These are phyloP conservation scores for Pyrenula aspistea DNA, from an alignment of 495 filamentous ascomycete genomes.

Conservation along the genomic window DNA sequence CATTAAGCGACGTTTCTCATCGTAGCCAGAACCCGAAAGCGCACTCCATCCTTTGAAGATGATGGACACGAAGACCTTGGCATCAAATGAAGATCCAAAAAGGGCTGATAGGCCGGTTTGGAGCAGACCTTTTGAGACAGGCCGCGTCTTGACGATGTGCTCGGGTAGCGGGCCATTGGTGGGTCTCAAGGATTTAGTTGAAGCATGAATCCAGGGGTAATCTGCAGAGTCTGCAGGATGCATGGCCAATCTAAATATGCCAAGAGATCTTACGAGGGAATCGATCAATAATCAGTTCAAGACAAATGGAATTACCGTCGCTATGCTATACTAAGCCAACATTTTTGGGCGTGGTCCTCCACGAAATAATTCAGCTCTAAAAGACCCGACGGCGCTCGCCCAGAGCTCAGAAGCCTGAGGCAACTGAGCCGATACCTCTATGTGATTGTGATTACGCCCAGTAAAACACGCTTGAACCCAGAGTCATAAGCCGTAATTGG, in stretches of 20 bases:
- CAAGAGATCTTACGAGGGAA: too few relatives aligned
- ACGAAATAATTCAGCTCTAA: neutral
- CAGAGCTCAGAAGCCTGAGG: neutral
- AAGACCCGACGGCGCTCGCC: neutral
- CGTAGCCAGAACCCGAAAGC: too few relatives aligned
- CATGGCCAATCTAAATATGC: too few relatives aligned
- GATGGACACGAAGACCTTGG: too few relatives aligned
- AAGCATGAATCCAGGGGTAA: neutral
- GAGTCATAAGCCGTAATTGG: neutral
- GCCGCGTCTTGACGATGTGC: neutral
- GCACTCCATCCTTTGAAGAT: too few relatives aligned
- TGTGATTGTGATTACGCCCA: too few relatives aligned
- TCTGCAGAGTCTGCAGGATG: too few relatives aligned
- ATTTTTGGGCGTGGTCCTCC: neutral
- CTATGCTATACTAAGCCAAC: neutral
- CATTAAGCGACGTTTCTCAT: too few relatives aligned
- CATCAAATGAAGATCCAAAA: neutral
- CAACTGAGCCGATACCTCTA: neutral
- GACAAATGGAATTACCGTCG: neutral
- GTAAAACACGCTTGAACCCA: neutral
- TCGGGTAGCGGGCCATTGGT: neutral
- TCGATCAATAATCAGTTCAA: too few relatives aligned
- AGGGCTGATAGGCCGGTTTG: neutral
- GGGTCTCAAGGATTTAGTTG: too few relatives aligned
- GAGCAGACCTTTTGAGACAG: neutral